A percentile compares a stretch with the other conserved stretches of the same genome.
These are phyloP conservation scores for Avena insularis DNA, from an alignment of 176 grass and related monocot species.

Conservation along the genomic window DNA sequence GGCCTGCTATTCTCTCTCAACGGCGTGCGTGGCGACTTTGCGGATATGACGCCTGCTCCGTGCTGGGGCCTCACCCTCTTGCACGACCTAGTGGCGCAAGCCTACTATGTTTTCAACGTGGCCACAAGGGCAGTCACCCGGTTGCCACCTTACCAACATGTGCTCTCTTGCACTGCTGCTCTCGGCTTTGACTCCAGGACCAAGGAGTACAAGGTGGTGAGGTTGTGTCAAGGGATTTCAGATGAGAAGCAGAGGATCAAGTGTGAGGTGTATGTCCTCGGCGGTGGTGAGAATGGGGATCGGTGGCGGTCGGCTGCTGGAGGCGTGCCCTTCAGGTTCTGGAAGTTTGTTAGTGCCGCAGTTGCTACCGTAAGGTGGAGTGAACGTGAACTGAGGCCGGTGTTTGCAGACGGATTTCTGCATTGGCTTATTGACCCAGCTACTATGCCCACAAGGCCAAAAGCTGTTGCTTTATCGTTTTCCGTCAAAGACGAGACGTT, in stretches of 20 bases:
- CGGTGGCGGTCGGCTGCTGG: background rate
- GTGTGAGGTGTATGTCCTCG: conserved; percentile 23
- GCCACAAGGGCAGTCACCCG: conserved; percentile 29
- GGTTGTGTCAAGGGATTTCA: background rate
- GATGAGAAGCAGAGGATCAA: background rate
- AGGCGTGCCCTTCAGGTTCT: conserved; percentile 30
- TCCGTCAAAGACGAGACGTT: conserved; percentile 29
- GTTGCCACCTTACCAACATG: conserved; percentile 22
- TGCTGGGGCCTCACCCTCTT: conserved; percentile 36
- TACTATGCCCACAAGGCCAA: background rate
- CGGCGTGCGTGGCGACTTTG: background rate
- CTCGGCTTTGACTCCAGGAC: conserved; percentile 25
- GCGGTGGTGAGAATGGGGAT: background rate
- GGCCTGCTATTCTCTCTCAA: background rate
- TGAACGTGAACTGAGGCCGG: background rate
- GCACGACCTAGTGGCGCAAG: background rate
- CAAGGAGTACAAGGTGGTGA: conserved; percentile 15
- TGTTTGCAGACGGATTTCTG: conserved; percentile 9
- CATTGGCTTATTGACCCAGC: background rate
- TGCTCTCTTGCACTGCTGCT: background rate
- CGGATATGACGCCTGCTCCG: conserved; percentile 1
- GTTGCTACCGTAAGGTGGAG: too few relatives aligned
- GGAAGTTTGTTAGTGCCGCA: background rate
- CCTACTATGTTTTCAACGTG: conserved; percentile 29
- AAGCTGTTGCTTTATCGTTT: background rate